A percentile compares a stretch with the other conserved stretches of the same genome.
Conservation (phyloP, 2,329 filamentous ascomycete species). For the Podosphaera xanthii region DNA sequence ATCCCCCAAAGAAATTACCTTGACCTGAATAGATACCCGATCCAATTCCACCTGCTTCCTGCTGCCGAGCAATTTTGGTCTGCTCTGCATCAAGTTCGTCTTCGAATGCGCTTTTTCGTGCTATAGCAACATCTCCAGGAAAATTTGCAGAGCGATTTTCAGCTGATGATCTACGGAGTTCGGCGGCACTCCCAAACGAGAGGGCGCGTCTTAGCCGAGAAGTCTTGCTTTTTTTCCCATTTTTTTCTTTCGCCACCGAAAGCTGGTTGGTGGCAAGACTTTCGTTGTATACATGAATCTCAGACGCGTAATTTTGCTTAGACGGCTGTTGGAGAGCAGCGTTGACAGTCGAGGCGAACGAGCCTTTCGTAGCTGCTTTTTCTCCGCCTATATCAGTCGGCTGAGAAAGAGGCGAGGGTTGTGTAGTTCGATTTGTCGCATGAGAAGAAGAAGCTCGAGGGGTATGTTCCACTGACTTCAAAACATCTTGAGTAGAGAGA, state of each 20-base stretch:
- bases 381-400: conserved; percentile 40
- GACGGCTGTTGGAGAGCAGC: conserved; percentile 15
- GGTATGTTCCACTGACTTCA: conserved; percentile 33
- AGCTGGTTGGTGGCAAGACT: conserved; percentile 61
- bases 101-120: conserved; percentile 35
- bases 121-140: conserved; percentile 26
- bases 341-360: conserved; percentile 18
- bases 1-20: conserved; percentile 65
- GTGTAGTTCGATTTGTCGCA: conserved; percentile 38
- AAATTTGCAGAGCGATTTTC: conserved; percentile 28
- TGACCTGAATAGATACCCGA: conserved; percentile 81
- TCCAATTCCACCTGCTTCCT: conserved; percentile 79
- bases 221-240: conserved; percentile 61
- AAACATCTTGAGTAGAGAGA: conserved; percentile 26
- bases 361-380: conserved; percentile 19
- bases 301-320: conserved; percentile 14
- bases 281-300: conserved; percentile 16
- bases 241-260: conserved; percentile 67
- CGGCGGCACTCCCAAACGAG: conserved; percentile 87
- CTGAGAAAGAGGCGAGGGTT: conserved; percentile 53
- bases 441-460: conserved; percentile 35
- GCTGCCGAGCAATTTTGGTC: conserved; percentile 70
- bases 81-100: conserved; percentile 65
- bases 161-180: conserved; percentile 54
- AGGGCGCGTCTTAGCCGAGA: conserved; percentile 75